phyloP scores from a whole-genome alignment of 2,329 filamentous ascomycete genomes.

The Raffaelea arxii region DNA sequence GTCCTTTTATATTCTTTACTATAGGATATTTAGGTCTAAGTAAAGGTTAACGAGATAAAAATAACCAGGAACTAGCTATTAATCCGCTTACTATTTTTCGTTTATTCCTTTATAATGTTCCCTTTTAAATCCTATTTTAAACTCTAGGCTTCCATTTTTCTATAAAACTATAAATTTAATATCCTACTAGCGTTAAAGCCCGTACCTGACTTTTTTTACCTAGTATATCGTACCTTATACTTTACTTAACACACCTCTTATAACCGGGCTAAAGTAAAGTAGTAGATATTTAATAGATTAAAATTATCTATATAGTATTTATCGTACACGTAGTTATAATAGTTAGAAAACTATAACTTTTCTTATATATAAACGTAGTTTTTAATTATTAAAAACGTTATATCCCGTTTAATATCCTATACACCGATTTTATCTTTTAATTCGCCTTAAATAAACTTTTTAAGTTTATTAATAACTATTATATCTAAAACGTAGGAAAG shows the following conservation, averaged over 20 bases:
- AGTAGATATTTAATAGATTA: slow-evolving; percentile 7
- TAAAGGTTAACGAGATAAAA: neutral
- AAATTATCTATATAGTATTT: slow-evolving; percentile 3
- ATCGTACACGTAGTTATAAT: slow-evolving; percentile 6
- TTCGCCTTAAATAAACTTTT: slow-evolving; percentile 7
- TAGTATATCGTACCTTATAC: slow-evolving; percentile 5
- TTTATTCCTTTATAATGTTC: slow-evolving; percentile 5
- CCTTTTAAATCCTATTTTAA: slow-evolving; percentile 8
- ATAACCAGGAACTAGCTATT: neutral
- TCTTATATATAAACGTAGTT: slow-evolving; percentile 7
- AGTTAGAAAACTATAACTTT: slow-evolving; percentile 7
- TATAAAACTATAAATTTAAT: slow-evolving; percentile 6
- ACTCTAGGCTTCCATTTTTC: slow-evolving; percentile 5
- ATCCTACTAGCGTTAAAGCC: slow-evolving; percentile 2
- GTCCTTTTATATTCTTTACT: slow-evolving; percentile 2
- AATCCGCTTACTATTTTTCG: slow-evolving; percentile 8
- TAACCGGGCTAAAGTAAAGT: slow-evolving; percentile 5
- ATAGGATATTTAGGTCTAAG: slow-evolving; percentile 4
- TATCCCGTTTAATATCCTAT: slow-evolving; percentile 3
- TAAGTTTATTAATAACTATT: neutral
- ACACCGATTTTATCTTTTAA: slow-evolving; percentile 5
- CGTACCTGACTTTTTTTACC: neutral
- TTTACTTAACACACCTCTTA: slow-evolving; percentile 6
- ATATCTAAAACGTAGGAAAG: neutral
- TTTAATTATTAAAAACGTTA: slow-evolving; percentile 7